These are phyloP conservation scores for Daldinia childiae DNA, from an alignment of 495 filamentous ascomycete species.

Conservation along the genomic window DNA sequence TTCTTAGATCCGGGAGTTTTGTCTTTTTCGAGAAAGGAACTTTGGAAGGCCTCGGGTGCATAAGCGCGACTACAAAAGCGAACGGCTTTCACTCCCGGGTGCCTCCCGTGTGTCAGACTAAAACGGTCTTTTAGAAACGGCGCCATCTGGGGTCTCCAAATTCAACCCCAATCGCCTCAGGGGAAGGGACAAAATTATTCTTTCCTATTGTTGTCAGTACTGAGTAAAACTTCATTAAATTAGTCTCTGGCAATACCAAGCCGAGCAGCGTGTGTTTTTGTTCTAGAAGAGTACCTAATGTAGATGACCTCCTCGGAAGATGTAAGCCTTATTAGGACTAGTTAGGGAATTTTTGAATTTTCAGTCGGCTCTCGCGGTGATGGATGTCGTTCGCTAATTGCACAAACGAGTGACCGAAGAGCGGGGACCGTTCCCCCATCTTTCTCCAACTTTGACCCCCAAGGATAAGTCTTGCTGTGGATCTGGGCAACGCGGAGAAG, in stretches of 20 bases:
- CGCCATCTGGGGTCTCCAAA: conserved; percentile 16
- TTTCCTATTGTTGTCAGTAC: neutral
- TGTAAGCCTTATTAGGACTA: neutral
- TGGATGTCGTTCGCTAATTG: conserved; percentile 11
- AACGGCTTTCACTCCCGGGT: neutral
- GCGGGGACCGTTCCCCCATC: conserved; percentile 23
- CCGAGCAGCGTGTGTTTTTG: too few species aligned
- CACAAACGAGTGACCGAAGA: conserved; percentile 20
- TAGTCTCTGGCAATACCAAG: too few species aligned
- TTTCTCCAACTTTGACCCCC: conserved; percentile 29
- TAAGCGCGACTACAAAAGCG: conserved; percentile 5
- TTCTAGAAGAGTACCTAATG: neutral
- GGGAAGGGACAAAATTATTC: neutral
- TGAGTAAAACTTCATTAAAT: neutral
- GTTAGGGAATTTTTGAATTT: neutral
- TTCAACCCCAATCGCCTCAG: conserved; percentile 1
- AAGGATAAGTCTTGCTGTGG: conserved; percentile 5
- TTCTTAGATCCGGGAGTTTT: conserved; percentile 15
- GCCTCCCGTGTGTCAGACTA: neutral
- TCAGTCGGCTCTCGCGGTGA: neutral
- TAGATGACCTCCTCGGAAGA: neutral
- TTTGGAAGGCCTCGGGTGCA: conserved; percentile 12
- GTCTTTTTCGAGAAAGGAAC: conserved; percentile 6
- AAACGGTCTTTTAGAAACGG: neutral
- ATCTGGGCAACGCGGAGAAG: conserved; percentile 19